A percentile compares a stretch with the other conserved stretches of the same genome.
phyloP scores from a whole-genome alignment of 2,329 filamentous ascomycete species.

The Cadophora sp. region DNA sequence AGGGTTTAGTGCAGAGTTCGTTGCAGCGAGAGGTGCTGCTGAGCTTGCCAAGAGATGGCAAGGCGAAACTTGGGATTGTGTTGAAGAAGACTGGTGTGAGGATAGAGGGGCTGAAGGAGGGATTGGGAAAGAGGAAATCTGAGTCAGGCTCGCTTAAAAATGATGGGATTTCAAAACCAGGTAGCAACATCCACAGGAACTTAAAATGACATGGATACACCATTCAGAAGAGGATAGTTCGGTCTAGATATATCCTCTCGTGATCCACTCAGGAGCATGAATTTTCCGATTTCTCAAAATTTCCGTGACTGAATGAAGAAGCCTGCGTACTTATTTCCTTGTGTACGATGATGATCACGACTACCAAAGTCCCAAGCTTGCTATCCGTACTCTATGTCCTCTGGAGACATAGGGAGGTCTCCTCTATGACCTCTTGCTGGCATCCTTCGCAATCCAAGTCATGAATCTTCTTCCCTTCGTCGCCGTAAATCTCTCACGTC shows the following conservation, averaged over 20 bases:
- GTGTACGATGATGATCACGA: too few relatives aligned
- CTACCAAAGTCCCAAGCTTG: not conserved
- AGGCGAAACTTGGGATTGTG: slow-evolving; percentile 19
- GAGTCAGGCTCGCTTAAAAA: not conserved
- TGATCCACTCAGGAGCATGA: too few relatives aligned
- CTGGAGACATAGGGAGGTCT: not conserved
- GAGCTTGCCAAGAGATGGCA: slow-evolving; percentile 29
- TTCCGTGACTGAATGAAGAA: too few relatives aligned
- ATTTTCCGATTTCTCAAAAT: too few relatives aligned
- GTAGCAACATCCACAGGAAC: too few relatives aligned
- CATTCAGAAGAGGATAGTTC: too few relatives aligned
- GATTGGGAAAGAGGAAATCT: not conserved
- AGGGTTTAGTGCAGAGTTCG: slow-evolving; percentile 20
- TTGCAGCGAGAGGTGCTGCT: slow-evolving; percentile 27
- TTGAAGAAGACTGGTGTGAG: slow-evolving; percentile 28
- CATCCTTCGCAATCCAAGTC: not conserved
- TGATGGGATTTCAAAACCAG: too few relatives aligned
- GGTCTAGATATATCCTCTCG: too few relatives aligned
- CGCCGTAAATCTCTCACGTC: not conserved
- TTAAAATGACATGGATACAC: too few relatives aligned
- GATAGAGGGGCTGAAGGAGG: not conserved
- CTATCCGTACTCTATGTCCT: not conserved
- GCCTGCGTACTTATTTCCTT: too few relatives aligned
- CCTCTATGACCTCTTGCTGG: not conserved
- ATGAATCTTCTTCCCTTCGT: not conserved